Evolutionary conservation across 2,329 filamentous ascomycete species (phyloP).

Genomic region (Beauveria bassiana): DNA sequence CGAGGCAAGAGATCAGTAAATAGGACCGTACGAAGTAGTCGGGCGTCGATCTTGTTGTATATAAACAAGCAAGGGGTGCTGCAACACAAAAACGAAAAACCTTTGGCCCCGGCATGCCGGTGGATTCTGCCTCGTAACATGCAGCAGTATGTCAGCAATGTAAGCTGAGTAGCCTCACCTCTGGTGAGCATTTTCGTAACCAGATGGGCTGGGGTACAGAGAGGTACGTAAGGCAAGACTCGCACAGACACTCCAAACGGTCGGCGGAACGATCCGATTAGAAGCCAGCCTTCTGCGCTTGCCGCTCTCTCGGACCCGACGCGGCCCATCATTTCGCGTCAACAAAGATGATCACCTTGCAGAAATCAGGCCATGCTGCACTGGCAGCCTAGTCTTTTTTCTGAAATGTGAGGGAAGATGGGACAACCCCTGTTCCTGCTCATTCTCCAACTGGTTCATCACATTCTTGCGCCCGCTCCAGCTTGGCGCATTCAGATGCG

Average conservation of each 20-base stretch:
- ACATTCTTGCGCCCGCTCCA: background rate
- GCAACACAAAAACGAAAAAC: no score
- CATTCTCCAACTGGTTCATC: conserved; percentile 1
- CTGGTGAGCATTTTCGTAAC: no score
- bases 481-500: background rate
- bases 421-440: background rate
- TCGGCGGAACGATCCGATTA: background rate
- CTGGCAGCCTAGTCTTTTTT: background rate
- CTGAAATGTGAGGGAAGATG: background rate
- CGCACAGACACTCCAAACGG: background rate
- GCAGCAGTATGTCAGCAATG: background rate
- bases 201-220: no score
- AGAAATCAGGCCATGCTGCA: background rate
- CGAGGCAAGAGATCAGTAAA: background rate
- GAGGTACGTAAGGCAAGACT: background rate
- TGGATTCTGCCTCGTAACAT: background rate
- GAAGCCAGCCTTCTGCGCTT: background rate
- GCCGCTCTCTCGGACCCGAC: no score
- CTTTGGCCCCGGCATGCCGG: no score
- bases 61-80: no score
- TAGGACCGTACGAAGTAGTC: background rate
- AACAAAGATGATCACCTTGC: background rate
- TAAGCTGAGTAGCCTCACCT: no score
- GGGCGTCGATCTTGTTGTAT: background rate
- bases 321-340: background rate